Evolutionary conservation across 495 filamentous ascomycete genomes (phyloP), one percentile per base, ranked within the genome.

Genomic region (Xylaria longipes): DNA sequence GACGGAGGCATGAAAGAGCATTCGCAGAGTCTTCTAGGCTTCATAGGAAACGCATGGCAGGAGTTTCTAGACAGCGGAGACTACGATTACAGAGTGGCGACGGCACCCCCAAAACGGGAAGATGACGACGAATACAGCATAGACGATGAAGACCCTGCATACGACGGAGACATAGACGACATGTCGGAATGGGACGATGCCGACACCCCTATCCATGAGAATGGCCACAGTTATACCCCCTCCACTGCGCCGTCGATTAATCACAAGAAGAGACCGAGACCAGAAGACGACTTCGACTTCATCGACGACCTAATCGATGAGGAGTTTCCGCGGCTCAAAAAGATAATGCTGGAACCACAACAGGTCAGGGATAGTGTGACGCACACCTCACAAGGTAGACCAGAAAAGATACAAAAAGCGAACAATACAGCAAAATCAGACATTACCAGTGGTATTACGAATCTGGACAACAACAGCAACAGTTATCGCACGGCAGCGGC

Each of bases 181-280:
- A 66, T 73, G 33, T 73, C 61, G 14, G 75, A 70, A 20, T 77
- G 74, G 74, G 76, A 77, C 33, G 72, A 56, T 14, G 27, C 52
- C 27, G 52, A 31, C 15, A 1, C 52, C 14, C 52, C 48, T 8
- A 56, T 56, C 1, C 52, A 7, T 54, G 2, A 12, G 2, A 1
- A 27, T 12, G 9, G 1, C 15, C 11, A 29, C 8, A 11, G 12
- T 12, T 8, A 17, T 29, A 31, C 52, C 27, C 3, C 22, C 3
- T 56, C 27, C 7, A 56, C 9, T 12, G 27, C 52, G 14, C 52
- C 52, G 20, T 7, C 27, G 27, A 56, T 17, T 5, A 56, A 56
- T 12, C 27, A 56, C 25, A 56, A 17, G 27, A 56, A 56, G 14
- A 56, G 52, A 31, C 27, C 52, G 12, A 56, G 52, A 12, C 52